These are phyloP conservation scores for Coleophoma cylindrospora DNA, from an alignment of 2,329 filamentous ascomycete species.

Conservation along the genomic window DNA sequence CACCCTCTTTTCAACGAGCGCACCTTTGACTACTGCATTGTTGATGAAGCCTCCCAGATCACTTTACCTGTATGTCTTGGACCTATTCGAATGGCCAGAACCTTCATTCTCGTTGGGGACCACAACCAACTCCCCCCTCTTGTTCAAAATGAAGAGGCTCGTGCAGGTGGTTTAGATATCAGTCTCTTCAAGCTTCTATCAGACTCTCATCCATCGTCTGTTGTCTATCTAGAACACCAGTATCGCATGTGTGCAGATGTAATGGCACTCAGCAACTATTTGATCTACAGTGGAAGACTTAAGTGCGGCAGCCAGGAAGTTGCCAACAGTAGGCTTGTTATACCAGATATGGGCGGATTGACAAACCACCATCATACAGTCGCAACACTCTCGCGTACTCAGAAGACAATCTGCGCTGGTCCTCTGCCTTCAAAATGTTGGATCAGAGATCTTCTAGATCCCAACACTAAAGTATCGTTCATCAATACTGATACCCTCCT, in stretches of 20 bases:
- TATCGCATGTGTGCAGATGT: conserved; percentile 98
- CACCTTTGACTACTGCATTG: conserved; percentile 95
- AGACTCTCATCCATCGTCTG: conserved; percentile 78
- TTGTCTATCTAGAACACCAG: conserved; percentile 90
- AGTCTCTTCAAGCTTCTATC: conserved; percentile 93
- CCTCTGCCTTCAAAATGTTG: conserved; percentile 54
- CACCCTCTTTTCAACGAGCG: conserved; percentile 85
- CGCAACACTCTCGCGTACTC: conserved; percentile 35
- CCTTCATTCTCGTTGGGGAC: conserved; percentile 92
- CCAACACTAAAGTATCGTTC: conserved; percentile 72
- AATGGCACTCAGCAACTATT: conserved; percentile 85
- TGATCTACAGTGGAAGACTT: conserved; percentile 88
- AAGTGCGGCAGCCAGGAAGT: conserved; percentile 82
- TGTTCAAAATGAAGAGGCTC: conserved; percentile 86
- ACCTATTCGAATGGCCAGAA: conserved; percentile 86
- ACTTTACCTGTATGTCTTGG: conserved; percentile 92
- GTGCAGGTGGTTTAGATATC: conserved; percentile 80
- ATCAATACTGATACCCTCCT: conserved; percentile 80
- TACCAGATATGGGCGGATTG: conserved; percentile 63
- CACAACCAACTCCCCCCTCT: conserved; percentile 94
- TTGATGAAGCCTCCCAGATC: conserved; percentile 97
- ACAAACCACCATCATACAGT: conserved; percentile 50
- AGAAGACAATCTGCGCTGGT: conserved; percentile 51
- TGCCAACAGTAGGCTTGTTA: conserved; percentile 59
- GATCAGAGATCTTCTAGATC: conserved; percentile 67